These are phyloP conservation scores for Neolentinus lepideus DNA, from an alignment of 1,284 basidiomycete genomes.

Conservation along the genomic window DNA sequence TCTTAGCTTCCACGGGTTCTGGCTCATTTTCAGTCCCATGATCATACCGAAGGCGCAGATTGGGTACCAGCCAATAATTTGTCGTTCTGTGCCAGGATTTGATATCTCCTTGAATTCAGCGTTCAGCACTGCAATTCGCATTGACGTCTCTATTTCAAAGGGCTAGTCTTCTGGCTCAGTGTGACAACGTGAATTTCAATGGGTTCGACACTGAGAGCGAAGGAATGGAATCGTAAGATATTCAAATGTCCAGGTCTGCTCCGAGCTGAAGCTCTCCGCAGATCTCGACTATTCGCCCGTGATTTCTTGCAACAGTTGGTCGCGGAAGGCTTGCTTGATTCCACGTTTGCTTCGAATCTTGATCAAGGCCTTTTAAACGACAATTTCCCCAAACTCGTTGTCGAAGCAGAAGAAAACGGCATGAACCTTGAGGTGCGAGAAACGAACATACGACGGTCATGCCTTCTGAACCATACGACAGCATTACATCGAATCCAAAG, in stretches of 20 bases:
- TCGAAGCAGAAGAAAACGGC: slow-evolving; percentile 51
- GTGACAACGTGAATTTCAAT: slow-evolving; percentile 28
- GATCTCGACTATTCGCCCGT: slow-evolving; percentile 40
- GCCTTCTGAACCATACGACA: slow-evolving; percentile 29
- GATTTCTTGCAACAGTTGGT: slow-evolving; percentile 56
- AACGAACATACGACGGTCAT: neutral
- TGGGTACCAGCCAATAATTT: slow-evolving; percentile 32
- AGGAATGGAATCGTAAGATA: slow-evolving; percentile 6
- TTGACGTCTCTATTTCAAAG: slow-evolving; percentile 22
- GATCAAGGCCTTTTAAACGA: slow-evolving; percentile 25
- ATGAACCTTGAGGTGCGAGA: slow-evolving; percentile 45
- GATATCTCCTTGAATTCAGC: slow-evolving; percentile 27
- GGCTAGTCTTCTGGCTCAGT: slow-evolving; percentile 18
- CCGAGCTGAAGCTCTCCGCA: slow-evolving; percentile 11
- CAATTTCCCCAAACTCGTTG: slow-evolving; percentile 36
- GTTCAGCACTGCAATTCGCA: slow-evolving; percentile 48
- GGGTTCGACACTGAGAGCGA: neutral
- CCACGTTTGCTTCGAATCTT: slow-evolving; percentile 26
- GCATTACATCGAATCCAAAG: slow-evolving; percentile 47
- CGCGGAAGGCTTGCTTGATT: slow-evolving; percentile 45
- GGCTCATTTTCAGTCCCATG: slow-evolving; percentile 43
- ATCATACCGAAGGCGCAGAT: slow-evolving; percentile 42
- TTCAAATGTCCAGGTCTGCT: neutral
- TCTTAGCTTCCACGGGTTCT: slow-evolving; percentile 56
- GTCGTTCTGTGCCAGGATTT: slow-evolving; percentile 6